Percentiles rank a stretch among this genome's conserved stretches.
Evolutionary conservation across 73 alveolate species (phyloP).

Genomic region (Tetrahymena thermophila): DNA sequence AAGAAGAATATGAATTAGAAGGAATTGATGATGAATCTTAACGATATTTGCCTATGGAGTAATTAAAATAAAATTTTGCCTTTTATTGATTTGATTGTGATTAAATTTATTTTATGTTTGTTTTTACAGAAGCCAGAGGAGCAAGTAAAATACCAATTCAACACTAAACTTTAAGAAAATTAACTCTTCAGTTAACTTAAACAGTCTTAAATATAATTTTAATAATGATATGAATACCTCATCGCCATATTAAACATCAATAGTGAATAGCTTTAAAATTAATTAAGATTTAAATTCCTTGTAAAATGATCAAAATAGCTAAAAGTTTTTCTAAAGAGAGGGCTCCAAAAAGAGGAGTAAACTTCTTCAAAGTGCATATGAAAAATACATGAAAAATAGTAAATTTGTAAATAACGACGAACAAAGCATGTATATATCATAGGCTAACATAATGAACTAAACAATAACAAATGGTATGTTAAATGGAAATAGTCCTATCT

Average conservation of each 20-base stretch:
- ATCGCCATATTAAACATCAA: not conserved
- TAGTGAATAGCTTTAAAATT: not conserved
- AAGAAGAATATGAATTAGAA: not conserved
- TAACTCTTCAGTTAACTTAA: not conserved
- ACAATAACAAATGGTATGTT: not conserved
- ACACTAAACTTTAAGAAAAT: not conserved
- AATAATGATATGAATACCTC: not conserved
- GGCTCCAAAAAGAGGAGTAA: not conserved
- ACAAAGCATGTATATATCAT: not conserved
- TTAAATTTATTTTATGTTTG: too few relatives aligned
- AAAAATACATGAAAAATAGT: not conserved
- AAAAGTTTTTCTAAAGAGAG: not conserved
- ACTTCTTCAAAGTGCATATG: not conserved
- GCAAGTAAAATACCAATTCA: not conserved
- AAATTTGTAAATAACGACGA: not conserved
- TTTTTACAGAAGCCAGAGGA: not conserved
- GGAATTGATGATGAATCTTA: not conserved
- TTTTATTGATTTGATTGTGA: not conserved
- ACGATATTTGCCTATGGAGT: not conserved
- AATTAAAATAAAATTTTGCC: not conserved
- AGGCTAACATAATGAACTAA: not conserved
- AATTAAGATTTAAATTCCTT: not conserved
- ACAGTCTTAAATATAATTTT: not conserved
- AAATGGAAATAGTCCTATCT: not conserved
- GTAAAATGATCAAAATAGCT: not conserved